A percentile compares a stretch with the other conserved stretches of the same genome.
Conservation (phyloP, 345 rosid species). For the Camelina hispida region DNA sequence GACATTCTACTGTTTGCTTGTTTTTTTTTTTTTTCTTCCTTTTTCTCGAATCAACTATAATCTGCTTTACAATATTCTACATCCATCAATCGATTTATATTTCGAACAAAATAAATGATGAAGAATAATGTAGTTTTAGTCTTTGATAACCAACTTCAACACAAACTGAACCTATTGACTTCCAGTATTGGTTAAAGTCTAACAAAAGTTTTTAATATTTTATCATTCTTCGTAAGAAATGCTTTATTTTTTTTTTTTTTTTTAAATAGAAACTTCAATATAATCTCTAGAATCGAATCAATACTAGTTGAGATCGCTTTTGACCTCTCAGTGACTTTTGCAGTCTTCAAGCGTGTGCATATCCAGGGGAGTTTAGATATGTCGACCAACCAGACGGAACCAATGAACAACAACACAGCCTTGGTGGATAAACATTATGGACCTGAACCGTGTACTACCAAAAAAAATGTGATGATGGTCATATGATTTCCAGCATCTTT, state of each 20-base stretch:
- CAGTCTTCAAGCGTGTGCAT: background rate
- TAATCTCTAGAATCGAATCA: background rate
- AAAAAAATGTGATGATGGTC: background rate
- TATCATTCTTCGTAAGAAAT: background rate
- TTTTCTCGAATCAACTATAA: background rate
- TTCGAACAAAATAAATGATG: too few relatives aligned
- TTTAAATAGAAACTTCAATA: background rate
- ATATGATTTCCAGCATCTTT: slow-evolving; percentile 25
- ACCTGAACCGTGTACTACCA: background rate
- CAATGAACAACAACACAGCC: background rate
- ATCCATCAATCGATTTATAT: too few relatives aligned
- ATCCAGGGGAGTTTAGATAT: background rate
- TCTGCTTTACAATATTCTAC: too few relatives aligned
- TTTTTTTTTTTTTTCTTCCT: background rate
- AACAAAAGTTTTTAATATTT: background rate
- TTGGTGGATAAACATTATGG: too few relatives aligned
- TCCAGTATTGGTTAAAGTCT: background rate
- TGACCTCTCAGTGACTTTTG: background rate
- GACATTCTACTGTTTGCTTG: background rate
- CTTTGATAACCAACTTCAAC: background rate
- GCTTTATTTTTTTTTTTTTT: background rate
- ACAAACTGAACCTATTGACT: background rate
- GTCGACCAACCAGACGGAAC: slow-evolving; percentile 5
- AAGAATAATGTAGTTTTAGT: too few relatives aligned
- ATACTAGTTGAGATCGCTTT: background rate